Evolutionary conservation across 768 basidiomycete species (phyloP), one percentile per base, ranked within the genome.

Genomic region (Collybia sp.): DNA sequence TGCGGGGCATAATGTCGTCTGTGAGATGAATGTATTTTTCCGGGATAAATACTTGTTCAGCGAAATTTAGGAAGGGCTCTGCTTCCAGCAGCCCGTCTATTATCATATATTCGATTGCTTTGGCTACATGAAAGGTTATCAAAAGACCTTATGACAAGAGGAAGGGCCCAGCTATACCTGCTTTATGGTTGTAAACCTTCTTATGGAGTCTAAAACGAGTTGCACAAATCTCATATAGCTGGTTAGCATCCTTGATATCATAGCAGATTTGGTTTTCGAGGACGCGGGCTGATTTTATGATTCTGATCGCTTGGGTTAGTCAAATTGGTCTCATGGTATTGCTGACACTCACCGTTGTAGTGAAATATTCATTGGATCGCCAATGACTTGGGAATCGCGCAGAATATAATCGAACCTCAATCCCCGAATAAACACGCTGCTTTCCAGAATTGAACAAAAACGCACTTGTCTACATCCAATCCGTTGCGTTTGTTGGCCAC

Each of bases 81-180:
- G 90, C 90, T 0, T 66, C 64, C 0, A 83, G 63, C 3, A 93
- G 71, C 0, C 76, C 86, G 53, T 92, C 89, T 12, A 88, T 72
- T n/a, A 92, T 68, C 90, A 92, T 92, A 55, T 83, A 78, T 59
- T 90, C 90, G 42, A 91, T 83, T 0, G 86, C 80, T 53, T 77
- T 85, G 2, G 86, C 88, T 86, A 58, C 36, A n/a, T 17, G 39
- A 31, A 34, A 31, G n/a, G 8, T 1, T 13, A 46, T 30, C 42
- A 13, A 13, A 15, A 12, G n/a, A 32, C 20, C 33, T 30, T 33
- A 2, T 37, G 20, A 31, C n/a, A 40, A 38, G 18, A 48, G 16
- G 18, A 25, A 18, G 39, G 20, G 8, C 15, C 32, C 12, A 62
- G 72, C 16, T 8, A 25, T 47, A 80, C 80, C 82, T 1, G 85